Evolutionary conservation across 768 basidiomycete genomes (phyloP).

Genomic region (Naganishia kalamii): DNA sequence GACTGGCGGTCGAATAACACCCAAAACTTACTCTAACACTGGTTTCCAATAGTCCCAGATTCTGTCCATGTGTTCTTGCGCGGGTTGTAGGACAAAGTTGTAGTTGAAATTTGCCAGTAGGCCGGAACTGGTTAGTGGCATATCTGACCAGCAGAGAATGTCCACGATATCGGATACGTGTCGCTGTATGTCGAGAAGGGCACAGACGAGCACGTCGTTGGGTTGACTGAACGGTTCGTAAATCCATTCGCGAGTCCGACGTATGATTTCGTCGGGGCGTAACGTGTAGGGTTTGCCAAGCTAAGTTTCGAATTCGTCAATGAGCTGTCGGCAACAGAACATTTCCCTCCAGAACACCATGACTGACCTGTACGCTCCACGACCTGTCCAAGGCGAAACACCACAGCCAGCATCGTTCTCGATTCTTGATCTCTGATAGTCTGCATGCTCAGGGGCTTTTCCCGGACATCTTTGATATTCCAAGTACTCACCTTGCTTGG

Average conservation of each 20-base stretch:
- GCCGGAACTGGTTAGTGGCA: slow-evolving; percentile 8
- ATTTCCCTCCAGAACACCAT: slow-evolving; percentile 39
- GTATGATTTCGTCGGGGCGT: slow-evolving; percentile 88
- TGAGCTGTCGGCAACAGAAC: too few relatives aligned
- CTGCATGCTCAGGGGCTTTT: too few relatives aligned
- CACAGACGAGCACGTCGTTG: slow-evolving; percentile 52
- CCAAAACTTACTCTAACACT: neutral
- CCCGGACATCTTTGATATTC: too few relatives aligned
- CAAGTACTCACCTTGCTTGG: slow-evolving; percentile 51
- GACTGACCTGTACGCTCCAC: slow-evolving; percentile 65
- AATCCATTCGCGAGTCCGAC: slow-evolving; percentile 67
- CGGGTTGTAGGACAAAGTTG: slow-evolving; percentile 1
- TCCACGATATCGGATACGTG: slow-evolving; percentile 83
- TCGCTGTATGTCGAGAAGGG: slow-evolving; percentile 82
- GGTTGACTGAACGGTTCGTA: slow-evolving; percentile 50
- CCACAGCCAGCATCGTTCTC: slow-evolving; percentile 88
- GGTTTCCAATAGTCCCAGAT: slow-evolving; percentile 9
- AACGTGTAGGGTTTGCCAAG: slow-evolving; percentile 94
- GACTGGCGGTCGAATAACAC: neutral
- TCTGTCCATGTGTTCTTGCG: neutral
- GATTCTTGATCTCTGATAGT: slow-evolving; percentile 83
- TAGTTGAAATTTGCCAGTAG: slow-evolving; percentile 2
- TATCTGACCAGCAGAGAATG: slow-evolving; percentile 63
- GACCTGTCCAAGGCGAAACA: slow-evolving; percentile 89
- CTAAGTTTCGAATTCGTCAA: slow-evolving; percentile 37